Evolutionary conservation across 78 protist genomes (phyloP).

Genomic region (Protostelium mycophagum): DNA sequence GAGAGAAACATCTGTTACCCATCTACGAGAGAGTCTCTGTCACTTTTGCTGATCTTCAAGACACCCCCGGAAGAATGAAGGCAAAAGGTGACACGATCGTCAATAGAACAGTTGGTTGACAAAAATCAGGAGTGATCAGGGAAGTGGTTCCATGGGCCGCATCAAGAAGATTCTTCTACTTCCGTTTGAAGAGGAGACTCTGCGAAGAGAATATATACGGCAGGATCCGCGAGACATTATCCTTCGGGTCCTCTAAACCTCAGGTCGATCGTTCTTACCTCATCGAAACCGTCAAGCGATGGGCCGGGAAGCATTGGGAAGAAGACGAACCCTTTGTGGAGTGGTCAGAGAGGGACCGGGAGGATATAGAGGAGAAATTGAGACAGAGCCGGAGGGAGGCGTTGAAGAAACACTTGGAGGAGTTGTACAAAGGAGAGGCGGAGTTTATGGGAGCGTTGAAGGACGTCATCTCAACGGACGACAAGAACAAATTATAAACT

Average conservation of each 20-base stretch:
- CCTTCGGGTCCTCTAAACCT: not conserved
- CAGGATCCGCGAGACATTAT: not conserved
- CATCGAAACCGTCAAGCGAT: not conserved
- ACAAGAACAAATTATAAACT: too few species aligned
- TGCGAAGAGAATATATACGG: slow-evolving; percentile 32
- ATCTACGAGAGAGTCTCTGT: slow-evolving; percentile 84
- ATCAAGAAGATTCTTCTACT: slow-evolving; percentile 73
- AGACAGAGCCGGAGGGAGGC: not conserved
- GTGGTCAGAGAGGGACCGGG: not conserved
- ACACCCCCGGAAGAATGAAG: slow-evolving; percentile 93
- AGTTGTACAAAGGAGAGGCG: not conserved
- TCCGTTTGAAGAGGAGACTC: slow-evolving; percentile 69
- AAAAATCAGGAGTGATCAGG: slow-evolving; percentile 35
- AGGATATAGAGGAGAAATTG: not conserved
- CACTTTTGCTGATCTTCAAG: slow-evolving; percentile 94
- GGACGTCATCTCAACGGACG: too few species aligned
- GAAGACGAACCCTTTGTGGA: not conserved
- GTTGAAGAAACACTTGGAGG: not conserved
- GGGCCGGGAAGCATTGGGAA: not conserved
- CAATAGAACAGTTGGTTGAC: not conserved
- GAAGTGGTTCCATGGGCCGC: slow-evolving; percentile 78
- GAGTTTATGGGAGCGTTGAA: not conserved
- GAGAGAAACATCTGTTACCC: slow-evolving; percentile 72
- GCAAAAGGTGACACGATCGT: slow-evolving; percentile 67
- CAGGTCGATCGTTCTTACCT: not conserved